phyloP scores from a whole-genome alignment of 2,329 filamentous ascomycete genomes.

The Hypoxylon sp. region DNA sequence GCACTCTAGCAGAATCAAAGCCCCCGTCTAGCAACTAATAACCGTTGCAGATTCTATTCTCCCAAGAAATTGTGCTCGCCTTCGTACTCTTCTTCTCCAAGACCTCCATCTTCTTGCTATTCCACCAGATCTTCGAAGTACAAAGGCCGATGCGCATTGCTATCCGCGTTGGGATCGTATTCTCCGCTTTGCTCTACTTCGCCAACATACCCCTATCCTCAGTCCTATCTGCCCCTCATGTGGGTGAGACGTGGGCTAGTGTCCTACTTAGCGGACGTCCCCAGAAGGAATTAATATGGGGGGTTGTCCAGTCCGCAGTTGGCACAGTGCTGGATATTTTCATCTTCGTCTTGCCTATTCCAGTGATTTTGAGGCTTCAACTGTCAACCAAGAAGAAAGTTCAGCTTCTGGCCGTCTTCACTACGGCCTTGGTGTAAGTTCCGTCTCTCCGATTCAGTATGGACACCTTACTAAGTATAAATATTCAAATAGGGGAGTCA shows the following conservation, averaged over 20 bases:
- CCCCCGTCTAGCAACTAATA: too few species aligned
- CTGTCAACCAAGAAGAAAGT: background rate
- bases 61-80: background rate
- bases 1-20: too few species aligned
- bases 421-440: background rate
- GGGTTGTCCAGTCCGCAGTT: background rate
- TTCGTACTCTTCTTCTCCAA: background rate
- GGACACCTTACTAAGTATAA: too few species aligned
- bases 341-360: background rate
- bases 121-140: background rate
- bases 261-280: background rate
- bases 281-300: background rate
- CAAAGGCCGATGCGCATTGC: background rate
- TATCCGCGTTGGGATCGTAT: background rate
- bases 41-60: background rate
- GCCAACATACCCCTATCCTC: background rate
- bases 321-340: background rate
- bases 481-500: background rate
- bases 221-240: background rate
- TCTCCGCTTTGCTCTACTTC: background rate
- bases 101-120: conserved; percentile 3
- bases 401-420: background rate
- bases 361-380: background rate
- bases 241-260: background rate
- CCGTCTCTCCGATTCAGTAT: background rate